phyloP scores from a whole-genome alignment of 768 basidiomycete species.

The Boletus rubroflammeus region DNA sequence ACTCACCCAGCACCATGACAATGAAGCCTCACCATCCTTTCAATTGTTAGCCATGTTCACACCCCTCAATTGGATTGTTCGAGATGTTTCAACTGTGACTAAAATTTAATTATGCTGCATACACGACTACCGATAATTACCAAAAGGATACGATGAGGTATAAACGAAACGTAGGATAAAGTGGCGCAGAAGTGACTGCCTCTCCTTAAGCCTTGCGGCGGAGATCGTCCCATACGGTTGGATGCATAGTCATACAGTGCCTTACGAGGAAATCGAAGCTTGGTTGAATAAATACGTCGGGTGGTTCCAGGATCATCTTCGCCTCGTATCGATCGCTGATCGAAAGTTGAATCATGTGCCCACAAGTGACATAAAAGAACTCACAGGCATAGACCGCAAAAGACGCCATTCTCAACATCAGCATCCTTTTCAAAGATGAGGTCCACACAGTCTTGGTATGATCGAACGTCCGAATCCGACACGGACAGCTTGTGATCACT shows the following conservation, averaged over 20 bases:
- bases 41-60: neutral
- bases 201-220: slow-evolving; percentile 19
- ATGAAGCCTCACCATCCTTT: neutral
- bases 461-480: slow-evolving; percentile 27
- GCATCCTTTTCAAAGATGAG: slow-evolving; percentile 34
- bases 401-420: slow-evolving; percentile 26
- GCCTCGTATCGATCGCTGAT: slow-evolving; percentile 27
- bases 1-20: neutral
- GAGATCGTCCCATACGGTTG: slow-evolving; percentile 45
- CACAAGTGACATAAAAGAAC: slow-evolving; percentile 21
- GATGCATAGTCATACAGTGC: slow-evolving; percentile 50
- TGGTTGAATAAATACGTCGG: slow-evolving; percentile 27
- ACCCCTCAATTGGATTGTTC: neutral
- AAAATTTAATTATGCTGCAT: slow-evolving; percentile 5
- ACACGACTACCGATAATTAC: slow-evolving; percentile 13
- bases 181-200: neutral
- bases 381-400: slow-evolving; percentile 53
- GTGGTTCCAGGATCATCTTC: slow-evolving; percentile 27
- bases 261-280: slow-evolving; percentile 41
- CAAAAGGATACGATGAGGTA: slow-evolving; percentile 8
- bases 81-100: neutral
- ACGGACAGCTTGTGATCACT: neutral
- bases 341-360: neutral
- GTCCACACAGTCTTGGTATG: slow-evolving; percentile 42
- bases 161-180: slow-evolving; percentile 12